These are phyloP conservation scores for Caryopteris hybrid DNA, from an alignment of 305 asterid species.

Conservation along the genomic window DNA sequence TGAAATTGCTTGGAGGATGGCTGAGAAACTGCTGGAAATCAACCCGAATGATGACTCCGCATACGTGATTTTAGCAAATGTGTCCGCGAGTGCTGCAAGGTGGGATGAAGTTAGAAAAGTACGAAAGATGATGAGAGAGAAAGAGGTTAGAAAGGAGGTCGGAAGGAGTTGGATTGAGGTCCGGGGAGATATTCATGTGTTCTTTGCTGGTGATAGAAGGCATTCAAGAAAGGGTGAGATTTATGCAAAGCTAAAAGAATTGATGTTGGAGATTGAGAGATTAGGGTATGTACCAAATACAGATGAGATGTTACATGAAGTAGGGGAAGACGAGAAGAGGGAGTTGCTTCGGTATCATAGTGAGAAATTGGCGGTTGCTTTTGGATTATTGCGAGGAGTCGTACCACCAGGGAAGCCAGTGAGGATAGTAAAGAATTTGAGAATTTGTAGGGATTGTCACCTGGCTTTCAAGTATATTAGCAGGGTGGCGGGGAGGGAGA, in stretches of 20 bases:
- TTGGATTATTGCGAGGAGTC: slow-evolving; percentile 60
- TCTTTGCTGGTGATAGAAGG: slow-evolving; percentile 58
- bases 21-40: slow-evolving; percentile 50
- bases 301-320: slow-evolving; percentile 46
- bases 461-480: slow-evolving; percentile 60
- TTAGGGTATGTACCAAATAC: slow-evolving; percentile 54
- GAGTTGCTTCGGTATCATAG: slow-evolving; percentile 56
- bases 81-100: slow-evolving; percentile 39
- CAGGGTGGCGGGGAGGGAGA: slow-evolving; percentile 44
- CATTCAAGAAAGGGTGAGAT: slow-evolving; percentile 58
- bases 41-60: slow-evolving; percentile 71
- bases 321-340: slow-evolving; percentile 46
- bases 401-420: slow-evolving; percentile 61
- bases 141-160: slow-evolving; percentile 50
- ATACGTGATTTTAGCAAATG: slow-evolving; percentile 60
- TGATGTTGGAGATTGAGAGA: slow-evolving; percentile 53
- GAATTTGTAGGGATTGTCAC: slow-evolving; percentile 73
- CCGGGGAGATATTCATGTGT: slow-evolving; percentile 50
- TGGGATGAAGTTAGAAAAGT: slow-evolving; percentile 62
- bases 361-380: slow-evolving; percentile 71
- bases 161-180: slow-evolving; percentile 82
- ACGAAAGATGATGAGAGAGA: slow-evolving; percentile 61
- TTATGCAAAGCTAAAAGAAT: slow-evolving; percentile 43
- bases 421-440: slow-evolving; percentile 68
- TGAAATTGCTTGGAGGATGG: slow-evolving; percentile 48